Evolutionary conservation across 177 flowering plant genomes (phyloP), one percentile per base, ranked within the genome.

Genomic region (Vitis hybrid): DNA sequence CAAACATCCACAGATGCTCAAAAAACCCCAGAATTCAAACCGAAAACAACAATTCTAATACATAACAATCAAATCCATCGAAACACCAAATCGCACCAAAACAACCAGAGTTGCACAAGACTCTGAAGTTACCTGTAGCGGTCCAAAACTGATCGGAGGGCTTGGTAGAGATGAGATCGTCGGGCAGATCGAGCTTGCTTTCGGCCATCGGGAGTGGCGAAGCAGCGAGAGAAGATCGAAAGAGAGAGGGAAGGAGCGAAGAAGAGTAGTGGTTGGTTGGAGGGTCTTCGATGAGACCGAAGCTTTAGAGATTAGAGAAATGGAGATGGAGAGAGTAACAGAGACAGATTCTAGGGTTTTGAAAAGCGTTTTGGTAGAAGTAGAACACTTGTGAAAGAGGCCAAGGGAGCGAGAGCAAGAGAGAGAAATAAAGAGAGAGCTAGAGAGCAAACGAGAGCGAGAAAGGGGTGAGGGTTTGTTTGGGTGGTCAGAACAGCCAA

Each of bases 111-210:
- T 1, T 4, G 10, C 1, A n/a, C 15, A 4, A n/a, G 15, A 60
- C 11, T 27, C 30, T 21, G 19, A 8, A n/a, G 50, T 11, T 75
- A 89, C 91, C 91, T 79, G 80, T 85, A 55, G 81, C 40, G 19
- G 81, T 52, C 83, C 84, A 81, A 5, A 81, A 71, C 49, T 81
- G 84, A 80, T 85, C 87, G 65, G 81, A 55, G 24, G 83, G 65
- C 65, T 83, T 84, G 32, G 82, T 68, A 51, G 78, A 64, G 67
- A 86, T 78, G 72, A 86, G 88, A 85, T 89, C 91, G 54, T 82
- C 91, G 6, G 91, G 86, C n/a, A 88, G 84, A 86, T 85, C 84
- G 68, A 83, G 66, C 81, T 89, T 88, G 59, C 88, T 78, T 62
- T 84, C 87, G 46, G 86, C 85, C 92, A 90, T 88, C 48, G 74